Percentiles rank a stretch among this genome's conserved stretches.
Conservation (phyloP, 345 rosid genomes). For the Angophora floribunda region DNA sequence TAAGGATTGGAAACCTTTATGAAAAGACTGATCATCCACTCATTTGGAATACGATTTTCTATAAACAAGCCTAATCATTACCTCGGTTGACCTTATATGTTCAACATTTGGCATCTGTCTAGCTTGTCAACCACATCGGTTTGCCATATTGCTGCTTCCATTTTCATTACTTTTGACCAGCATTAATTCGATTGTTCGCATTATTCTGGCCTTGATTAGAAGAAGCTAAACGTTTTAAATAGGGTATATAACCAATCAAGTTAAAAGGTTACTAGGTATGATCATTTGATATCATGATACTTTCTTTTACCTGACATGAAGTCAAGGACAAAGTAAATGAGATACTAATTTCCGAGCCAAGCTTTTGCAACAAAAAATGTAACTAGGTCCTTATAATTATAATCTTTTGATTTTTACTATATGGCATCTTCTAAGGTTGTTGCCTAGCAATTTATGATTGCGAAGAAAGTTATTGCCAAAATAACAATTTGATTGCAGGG, state of each 20-base stretch:
- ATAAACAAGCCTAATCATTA: too few relatives aligned
- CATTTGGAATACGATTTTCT: too few relatives aligned
- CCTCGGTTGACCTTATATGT: neutral
- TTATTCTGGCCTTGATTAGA: neutral
- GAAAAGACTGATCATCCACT: too few relatives aligned
- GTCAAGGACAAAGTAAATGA: neutral
- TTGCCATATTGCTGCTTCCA: neutral
- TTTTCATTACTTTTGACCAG: neutral
- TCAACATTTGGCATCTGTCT: neutral
- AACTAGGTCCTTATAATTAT: neutral
- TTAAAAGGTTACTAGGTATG: neutral
- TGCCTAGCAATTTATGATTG: neutral
- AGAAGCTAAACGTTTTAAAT: neutral
- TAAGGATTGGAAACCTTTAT: too few relatives aligned
- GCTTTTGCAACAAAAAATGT: neutral
- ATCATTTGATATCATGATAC: neutral
- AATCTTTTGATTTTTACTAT: neutral
- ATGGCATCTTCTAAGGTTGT: neutral
- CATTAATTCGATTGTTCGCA: neutral
- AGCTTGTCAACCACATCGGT: neutral
- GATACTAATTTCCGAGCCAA: neutral
- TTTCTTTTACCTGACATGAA: neutral
- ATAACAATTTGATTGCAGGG: neutral
- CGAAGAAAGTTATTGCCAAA: neutral
- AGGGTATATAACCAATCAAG: neutral